Evolutionary conservation across 352 stramenopile genomes (phyloP).

Genomic region (Pilasporangium apinafurcum): DNA sequence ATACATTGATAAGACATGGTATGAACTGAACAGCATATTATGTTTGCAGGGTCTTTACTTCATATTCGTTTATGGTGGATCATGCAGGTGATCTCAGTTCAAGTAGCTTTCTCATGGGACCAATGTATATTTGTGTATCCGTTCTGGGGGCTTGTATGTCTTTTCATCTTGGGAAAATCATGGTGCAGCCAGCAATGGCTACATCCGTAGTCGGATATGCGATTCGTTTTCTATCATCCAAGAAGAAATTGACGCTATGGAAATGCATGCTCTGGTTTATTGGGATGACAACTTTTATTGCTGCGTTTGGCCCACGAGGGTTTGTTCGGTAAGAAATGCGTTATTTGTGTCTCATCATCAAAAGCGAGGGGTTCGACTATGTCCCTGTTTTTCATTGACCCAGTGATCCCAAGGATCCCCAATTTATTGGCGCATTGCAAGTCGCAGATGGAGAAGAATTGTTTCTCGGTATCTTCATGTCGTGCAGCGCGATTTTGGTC

Average conservation of each 20-base stretch:
- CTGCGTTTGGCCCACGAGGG: conserved; percentile 40
- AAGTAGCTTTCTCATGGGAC: conserved; percentile 22
- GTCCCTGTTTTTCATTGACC: too few relatives aligned
- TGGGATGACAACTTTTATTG: conserved; percentile 23
- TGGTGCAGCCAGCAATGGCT: conserved; percentile 9
- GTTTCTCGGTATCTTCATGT: conserved; percentile 70
- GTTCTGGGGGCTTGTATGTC: conserved; percentile 39
- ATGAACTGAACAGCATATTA: too few relatives aligned
- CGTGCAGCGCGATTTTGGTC: conserved; percentile 47
- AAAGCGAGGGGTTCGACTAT: too few relatives aligned
- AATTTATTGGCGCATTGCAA: conserved; percentile 52
- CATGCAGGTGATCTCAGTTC: conserved; percentile 71
- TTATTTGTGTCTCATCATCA: too few relatives aligned
- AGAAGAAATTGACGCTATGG: conserved; percentile 25
- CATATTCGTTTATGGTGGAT: conserved; percentile 86
- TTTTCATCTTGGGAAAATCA: conserved; percentile 45
- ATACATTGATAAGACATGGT: not conserved
- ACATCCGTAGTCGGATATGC: conserved; percentile 8
- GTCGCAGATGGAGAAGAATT: conserved; percentile 67
- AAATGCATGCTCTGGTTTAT: conserved; percentile 27
- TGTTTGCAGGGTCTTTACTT: conserved; percentile 68
- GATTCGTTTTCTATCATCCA: conserved; percentile 5
- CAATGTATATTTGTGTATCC: conserved; percentile 56
- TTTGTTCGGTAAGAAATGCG: conserved; percentile 47
- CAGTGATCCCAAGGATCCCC: conserved; percentile 77